Evolutionary conservation across 2,329 filamentous ascomycete species (phyloP), one percentile per base, ranked within the genome.

Genomic region (Aspergillus clavatus): DNA sequence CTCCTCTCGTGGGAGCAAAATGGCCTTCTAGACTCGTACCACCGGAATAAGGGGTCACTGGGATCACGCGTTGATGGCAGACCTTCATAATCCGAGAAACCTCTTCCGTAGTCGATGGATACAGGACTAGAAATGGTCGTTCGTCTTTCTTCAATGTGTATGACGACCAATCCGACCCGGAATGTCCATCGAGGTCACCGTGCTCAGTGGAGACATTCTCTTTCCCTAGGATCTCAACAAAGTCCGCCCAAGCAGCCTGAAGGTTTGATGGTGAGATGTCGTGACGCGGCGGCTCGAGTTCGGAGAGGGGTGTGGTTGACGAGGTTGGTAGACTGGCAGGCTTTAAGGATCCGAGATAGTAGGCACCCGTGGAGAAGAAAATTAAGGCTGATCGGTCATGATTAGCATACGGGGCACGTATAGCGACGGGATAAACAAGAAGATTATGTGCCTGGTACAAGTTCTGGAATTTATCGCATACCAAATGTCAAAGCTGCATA

Each of bases 21-120:
- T 95, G 88, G 1, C 90, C 90, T 69, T 96, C 90, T 24, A 96
- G 73, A 59, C 86, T 90, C 6, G 90, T 95, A 26, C 90, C 90
- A 35, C 90, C 90, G 46, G 84, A 89, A 70, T 89, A 95, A 2
- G 84, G 85, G 3, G 87, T 90, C 19, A 95, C 88, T 4, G 90
- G 90, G 51, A 96, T 93, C 45, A 77, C 77, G 31, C 90, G 77
- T 59, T 74, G 69, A 65, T 95, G 87, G 71, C 90, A 95, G 45
- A 95, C 72, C 71, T 91, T 90, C 84, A 95, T 91, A 48, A 96
- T 81, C 51, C 77, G 74, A n/a, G 86, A 85, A 7, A 95, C 89
- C 57, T 96, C 84, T 53, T 90, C 84, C 1, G 90, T 96, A 27
- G 77, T 81, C 35, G 70, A 74, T 0, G 89, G 90, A 62, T 83